Percentiles rank a stretch among this genome's conserved stretches.
phyloP scores from a whole-genome alignment of 2,329 filamentous ascomycete genomes.

The Pestalotiopsis fici region DNA sequence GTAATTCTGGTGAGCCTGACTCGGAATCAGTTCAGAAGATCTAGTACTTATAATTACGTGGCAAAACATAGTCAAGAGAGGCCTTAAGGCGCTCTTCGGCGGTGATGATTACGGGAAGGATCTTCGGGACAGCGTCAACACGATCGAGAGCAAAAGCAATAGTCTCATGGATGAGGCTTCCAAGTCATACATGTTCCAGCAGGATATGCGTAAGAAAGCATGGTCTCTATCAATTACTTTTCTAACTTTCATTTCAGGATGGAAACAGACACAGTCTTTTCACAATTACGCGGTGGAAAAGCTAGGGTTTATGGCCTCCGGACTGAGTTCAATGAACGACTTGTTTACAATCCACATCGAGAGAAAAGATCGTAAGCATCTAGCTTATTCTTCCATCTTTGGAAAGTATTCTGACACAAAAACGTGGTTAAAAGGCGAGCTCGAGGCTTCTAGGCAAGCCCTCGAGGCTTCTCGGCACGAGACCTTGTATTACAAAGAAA shows the following conservation, averaged over 20 bases:
- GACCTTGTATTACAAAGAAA: too few species aligned
- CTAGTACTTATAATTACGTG: background rate
- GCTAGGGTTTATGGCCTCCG: background rate
- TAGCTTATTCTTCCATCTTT: too few species aligned
- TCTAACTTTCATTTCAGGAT: background rate
- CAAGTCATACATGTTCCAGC: slow-evolving; percentile 11
- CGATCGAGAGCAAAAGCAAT: slow-evolving; percentile 8
- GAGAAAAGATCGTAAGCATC: background rate
- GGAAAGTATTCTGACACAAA: too few species aligned
- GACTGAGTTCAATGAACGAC: background rate
- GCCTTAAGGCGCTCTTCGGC: background rate
- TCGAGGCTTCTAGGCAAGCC: background rate
- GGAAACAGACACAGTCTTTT: background rate
- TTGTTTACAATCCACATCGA: background rate
- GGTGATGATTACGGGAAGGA: slow-evolving; percentile 5
- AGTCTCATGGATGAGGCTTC: slow-evolving; percentile 5
- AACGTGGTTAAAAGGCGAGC: too few species aligned
- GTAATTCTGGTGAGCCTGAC: background rate
- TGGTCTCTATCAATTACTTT: background rate
- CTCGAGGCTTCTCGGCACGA: slow-evolving; percentile 7
- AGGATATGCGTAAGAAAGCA: background rate
- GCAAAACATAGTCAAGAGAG: background rate
- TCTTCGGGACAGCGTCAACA: slow-evolving; percentile 5
- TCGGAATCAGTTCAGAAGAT: background rate
- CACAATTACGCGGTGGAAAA: background rate